Base-by-base conservation (phyloP, 805 yeast genomes). In the Teunomyces atbi region DNA sequence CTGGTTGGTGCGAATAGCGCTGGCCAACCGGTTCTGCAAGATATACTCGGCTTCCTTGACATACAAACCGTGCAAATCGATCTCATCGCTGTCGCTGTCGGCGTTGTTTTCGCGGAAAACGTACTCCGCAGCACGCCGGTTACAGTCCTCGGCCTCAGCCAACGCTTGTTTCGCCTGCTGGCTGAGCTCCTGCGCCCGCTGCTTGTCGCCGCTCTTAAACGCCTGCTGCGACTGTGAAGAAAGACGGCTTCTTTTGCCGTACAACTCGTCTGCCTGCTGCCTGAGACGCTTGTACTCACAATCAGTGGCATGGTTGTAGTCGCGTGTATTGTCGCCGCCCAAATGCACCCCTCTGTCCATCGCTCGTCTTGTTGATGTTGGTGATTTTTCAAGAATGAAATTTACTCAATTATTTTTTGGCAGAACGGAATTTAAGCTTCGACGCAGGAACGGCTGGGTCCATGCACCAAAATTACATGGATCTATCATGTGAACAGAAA, bases 11-110 rank as follows among this genome's bases (percentile, higher is more conserved):
- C 80, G 69, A 12, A 81, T 74, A 45, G 83, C 89, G 21, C 81
- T 82, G n/a, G 76, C 74, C 41, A 92, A 77, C 47, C 98, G 76
- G 49, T 78, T 81, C 55, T 84, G 87, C 53, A 92, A 72, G 42
- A 86, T 80, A 60, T 81, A 85, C 50, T 81, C 80, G 6, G 97
- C 97, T 68, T 92, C 99, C 61, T 83, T 85, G 15, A 92, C 95
- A 56, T 76, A 91, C 26, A 92, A 70, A 0, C 99, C 99, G 64
- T 92, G 99, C 44, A 92, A 73, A 68, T 92, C 98, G 51, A 92
- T 89, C 65, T 92, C 98, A 63, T 89, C 85, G 19, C 76, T 74
- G 27, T 78, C 83, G n/a, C 92, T 83, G 59, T 91, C 97, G 33
- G 88, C 79, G 60, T 92, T 92, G 64, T 92, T 92, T 53, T 86